phyloP scores from a whole-genome alignment of 2,329 filamentous ascomycete species.

The Nannizziopsis arthrosporioides region DNA sequence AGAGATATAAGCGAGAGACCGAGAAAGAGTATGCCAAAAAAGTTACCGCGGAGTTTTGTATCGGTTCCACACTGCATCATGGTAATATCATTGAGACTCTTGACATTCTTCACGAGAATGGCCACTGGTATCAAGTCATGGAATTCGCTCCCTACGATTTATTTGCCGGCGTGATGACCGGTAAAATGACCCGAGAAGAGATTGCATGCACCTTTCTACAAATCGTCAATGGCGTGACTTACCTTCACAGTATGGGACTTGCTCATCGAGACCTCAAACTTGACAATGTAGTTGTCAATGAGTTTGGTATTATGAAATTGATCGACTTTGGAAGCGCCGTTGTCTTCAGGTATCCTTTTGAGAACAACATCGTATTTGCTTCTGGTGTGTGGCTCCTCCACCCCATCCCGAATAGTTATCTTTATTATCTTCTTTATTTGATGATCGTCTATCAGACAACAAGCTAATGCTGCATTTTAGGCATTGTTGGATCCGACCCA shows the following conservation, averaged over 20 bases:
- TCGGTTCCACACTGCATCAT: conserved; percentile 91
- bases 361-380: conserved; percentile 71
- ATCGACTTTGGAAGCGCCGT: conserved; percentile 98
- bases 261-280: conserved; percentile 92
- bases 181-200: conserved; percentile 88
- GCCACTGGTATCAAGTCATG: conserved; percentile 97
- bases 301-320: conserved; percentile 96
- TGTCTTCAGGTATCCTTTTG: conserved; percentile 94
- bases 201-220: conserved; percentile 85
- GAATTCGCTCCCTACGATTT: conserved; percentile 93
- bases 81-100: conserved; percentile 97
- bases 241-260: conserved; percentile 86
- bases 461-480: conserved; percentile 30
- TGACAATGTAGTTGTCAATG: conserved; percentile 95
- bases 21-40: conserved; percentile 97
- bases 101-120: conserved; percentile 89
- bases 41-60: conserved; percentile 94
- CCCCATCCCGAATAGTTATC: not conserved
- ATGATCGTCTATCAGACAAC: not conserved
- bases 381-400: conserved; percentile 49
- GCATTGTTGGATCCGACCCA: conserved; percentile 77
- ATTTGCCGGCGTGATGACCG: conserved; percentile 98
- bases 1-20: conserved; percentile 82
- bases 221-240: conserved; percentile 86
- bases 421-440: not conserved